phyloP scores from a whole-genome alignment of 768 basidiomycete genomes.

The Candolleomyces efflorescens region DNA sequence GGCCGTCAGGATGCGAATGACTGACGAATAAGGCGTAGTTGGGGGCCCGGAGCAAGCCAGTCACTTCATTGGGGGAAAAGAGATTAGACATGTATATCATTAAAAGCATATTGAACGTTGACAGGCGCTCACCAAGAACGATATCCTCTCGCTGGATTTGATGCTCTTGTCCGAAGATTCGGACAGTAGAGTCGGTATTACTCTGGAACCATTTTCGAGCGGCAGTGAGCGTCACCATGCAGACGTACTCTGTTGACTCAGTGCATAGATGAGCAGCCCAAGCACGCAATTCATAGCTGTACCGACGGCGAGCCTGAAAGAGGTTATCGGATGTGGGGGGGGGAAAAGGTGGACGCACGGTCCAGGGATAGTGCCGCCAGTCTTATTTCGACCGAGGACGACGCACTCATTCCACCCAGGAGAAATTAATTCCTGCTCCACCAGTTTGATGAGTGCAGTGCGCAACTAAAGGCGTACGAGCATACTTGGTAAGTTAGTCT shows the following conservation, averaged over 20 bases:
- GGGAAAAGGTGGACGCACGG: slow-evolving; percentile 28
- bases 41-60: slow-evolving; percentile 65
- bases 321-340: slow-evolving; percentile 23
- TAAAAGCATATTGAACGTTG: background rate
- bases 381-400: slow-evolving; percentile 35
- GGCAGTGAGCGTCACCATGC: slow-evolving; percentile 56
- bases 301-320: slow-evolving; percentile 38
- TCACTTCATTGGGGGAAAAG: slow-evolving; percentile 27
- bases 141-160: slow-evolving; percentile 57
- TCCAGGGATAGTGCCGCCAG: slow-evolving; percentile 17
- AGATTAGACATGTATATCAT: no score
- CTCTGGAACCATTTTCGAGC: slow-evolving; percentile 72
- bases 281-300: slow-evolving; percentile 54
- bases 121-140: slow-evolving; percentile 42
- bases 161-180: slow-evolving; percentile 45
- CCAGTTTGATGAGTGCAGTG: background rate
- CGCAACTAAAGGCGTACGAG: background rate
- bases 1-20: slow-evolving; percentile 51
- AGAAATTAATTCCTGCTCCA: background rate
- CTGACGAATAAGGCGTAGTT: slow-evolving; percentile 77
- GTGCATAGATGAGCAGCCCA: slow-evolving; percentile 64
- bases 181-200: slow-evolving; percentile 61
- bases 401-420: background rate
- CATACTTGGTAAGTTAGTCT: background rate
- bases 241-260: slow-evolving; percentile 67